A percentile compares a stretch with the other conserved stretches of the same genome.
phyloP scores from a whole-genome alignment of 345 rosid genomes.

The Syzygium aqueum region DNA sequence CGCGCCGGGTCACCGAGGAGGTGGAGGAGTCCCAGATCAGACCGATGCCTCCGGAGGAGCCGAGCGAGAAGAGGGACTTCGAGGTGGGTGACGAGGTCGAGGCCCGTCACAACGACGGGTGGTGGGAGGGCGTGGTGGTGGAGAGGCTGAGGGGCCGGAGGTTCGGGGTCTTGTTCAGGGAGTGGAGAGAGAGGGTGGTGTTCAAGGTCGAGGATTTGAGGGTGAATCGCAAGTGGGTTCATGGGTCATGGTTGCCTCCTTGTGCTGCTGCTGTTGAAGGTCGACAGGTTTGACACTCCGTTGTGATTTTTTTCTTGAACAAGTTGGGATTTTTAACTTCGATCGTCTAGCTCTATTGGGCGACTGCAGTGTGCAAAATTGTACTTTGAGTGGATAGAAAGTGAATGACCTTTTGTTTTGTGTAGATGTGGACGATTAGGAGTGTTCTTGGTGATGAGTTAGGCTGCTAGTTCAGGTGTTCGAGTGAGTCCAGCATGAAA shows the following conservation, averaged over 20 bases:
- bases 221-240: slow-evolving; percentile 63
- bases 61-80: slow-evolving; percentile 15
- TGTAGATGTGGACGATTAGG: background rate
- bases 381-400: background rate
- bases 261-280: slow-evolving; percentile 4
- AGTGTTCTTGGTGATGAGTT: background rate
- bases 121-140: slow-evolving; percentile 88
- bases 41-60: slow-evolving; percentile 49
- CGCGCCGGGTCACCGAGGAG: slow-evolving; percentile 30
- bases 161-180: slow-evolving; percentile 51
- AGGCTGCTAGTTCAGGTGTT: background rate
- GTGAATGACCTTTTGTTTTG: background rate
- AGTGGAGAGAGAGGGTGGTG: slow-evolving; percentile 43
- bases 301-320: background rate
- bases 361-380: background rate
- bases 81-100: slow-evolving; percentile 54
- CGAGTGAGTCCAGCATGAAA: background rate
- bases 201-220: slow-evolving; percentile 40
- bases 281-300: slow-evolving; percentile 10
- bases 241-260: slow-evolving; percentile 62
- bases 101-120: slow-evolving; percentile 60
- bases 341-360: background rate
- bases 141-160: slow-evolving; percentile 37
- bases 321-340: background rate
- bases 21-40: slow-evolving; percentile 32